These are phyloP conservation scores for Ophiostoma australiae DNA, from an alignment of 2,329 filamentous ascomycete genomes.

Conservation along the genomic window DNA sequence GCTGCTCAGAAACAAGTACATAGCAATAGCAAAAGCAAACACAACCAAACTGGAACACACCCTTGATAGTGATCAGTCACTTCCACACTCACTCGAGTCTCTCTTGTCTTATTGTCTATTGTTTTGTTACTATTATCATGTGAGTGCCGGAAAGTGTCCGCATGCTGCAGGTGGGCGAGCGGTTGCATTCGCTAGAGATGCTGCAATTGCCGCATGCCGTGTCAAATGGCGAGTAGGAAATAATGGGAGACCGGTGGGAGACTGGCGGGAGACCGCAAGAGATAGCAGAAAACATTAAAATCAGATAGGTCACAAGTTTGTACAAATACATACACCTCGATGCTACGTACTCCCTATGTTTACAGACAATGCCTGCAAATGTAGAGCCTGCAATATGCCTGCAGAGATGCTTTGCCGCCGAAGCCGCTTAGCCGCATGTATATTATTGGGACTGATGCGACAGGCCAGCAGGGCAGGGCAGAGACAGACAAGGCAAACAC, in stretches of 20 bases:
- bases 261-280: no score
- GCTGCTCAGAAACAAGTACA: neutral
- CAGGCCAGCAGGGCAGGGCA: no score
- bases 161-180: neutral
- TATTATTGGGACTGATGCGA: neutral
- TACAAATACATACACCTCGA: neutral
- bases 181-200: neutral
- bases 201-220: neutral
- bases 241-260: no score
- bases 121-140: no score
- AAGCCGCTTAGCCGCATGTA: neutral
- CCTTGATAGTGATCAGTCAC: slow-evolving; percentile 1
- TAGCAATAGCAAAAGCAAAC: neutral
- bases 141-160: no score
- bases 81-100: neutral
- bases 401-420: neutral
- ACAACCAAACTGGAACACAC: slow-evolving; percentile 10
- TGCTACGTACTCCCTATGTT: no score
- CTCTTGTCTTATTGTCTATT: no score
- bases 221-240: neutral
- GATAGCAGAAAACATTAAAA: no score
- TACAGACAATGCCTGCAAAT: neutral
- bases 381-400: neutral
- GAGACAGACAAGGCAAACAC: no score
- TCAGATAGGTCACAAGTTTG: neutral